Evolutionary conservation across 2,329 filamentous ascomycete species (phyloP), one percentile per base, ranked within the genome.

Genomic region (Xylariaceae sp.): DNA sequence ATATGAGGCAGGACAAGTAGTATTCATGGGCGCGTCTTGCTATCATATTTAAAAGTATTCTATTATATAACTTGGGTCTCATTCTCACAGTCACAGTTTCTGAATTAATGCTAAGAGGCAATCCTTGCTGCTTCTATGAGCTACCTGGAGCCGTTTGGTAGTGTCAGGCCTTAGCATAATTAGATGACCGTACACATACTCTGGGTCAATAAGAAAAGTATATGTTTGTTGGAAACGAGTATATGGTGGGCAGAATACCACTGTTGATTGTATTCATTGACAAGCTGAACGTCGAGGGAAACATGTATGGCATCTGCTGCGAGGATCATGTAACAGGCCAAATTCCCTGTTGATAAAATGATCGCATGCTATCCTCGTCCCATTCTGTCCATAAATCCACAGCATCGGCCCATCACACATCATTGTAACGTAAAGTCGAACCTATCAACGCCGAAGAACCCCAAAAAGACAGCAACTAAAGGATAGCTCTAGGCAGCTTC

Each of bases 401-500:
- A 35, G 59, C 52, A 58, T 55, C 51, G 46, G 54, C 46, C 35
- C 56, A 58, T 60, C 62, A 46, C 59, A 59, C 61, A 64, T 60
- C 60, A 58, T 62, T 50, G 53, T 58, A 66, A 49, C 62, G 51
- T 52, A 33, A 61, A 64, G 59, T 57, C 53, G 57, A 66, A 64
- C 65, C 64, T 55, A 47, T 41, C 29, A 58, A 59, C 59, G 55
- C 55, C 55, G 37, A 61, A 52, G 42, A 51, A 50, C 13, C 51
- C 47, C 42, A n/a, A 35, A 60, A 57, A 54, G n/a, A n/a, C n/a
- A n/a, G 47, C 32, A 57, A 53, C 36, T 36, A 42, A 36, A 48
- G 30, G 46, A 41, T 16, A 44, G 47, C 18, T 59, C 72, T 68
- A 77, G 47, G 65, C 70, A 54, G 70, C 69, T 68, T 79, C 72